Conservation (phyloP, 768 basidiomycete genomes). For the Auriculariales sp. region DNA sequence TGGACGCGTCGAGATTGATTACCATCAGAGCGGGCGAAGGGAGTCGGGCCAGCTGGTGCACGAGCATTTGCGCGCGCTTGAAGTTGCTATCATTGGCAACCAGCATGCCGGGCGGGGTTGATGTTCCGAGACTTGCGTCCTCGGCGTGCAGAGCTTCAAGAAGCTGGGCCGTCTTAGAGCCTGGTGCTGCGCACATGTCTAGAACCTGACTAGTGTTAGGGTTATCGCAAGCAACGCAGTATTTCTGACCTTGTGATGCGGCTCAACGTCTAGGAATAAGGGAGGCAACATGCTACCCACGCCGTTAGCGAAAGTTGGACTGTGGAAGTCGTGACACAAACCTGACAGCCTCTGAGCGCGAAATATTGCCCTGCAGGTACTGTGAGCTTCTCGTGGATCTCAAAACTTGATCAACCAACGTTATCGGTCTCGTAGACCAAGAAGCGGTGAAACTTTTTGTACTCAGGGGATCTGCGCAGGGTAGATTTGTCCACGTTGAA, state of each 20-base stretch:
- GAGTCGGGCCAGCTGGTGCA: constrained; percentile 91
- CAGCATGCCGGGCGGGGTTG: constrained; percentile 69
- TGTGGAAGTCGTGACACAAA: neutral
- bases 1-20: constrained; percentile 90
- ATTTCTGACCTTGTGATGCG: constrained; percentile 61
- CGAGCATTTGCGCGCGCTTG: constrained; percentile 89
- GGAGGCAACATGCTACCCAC: constrained; percentile 79
- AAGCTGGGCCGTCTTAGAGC: constrained; percentile 96
- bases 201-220: constrained; percentile 40
- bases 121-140: constrained; percentile 40
- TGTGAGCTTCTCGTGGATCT: neutral
- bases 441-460: constrained; percentile 91
- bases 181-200: constrained; percentile 98
- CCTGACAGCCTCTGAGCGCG: constrained; percentile 87
- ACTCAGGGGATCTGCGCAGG: constrained; percentile 74
- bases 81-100: constrained; percentile 93
- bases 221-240: neutral
- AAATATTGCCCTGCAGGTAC: constrained; percentile 71
- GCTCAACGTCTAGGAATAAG: constrained; percentile 83
- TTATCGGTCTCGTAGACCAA: constrained; percentile 97
- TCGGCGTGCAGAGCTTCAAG: constrained; percentile 87
- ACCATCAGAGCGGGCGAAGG: constrained; percentile 88
- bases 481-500: constrained; percentile 83
- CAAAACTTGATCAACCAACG: constrained; percentile 31
- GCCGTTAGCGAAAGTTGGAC: neutral